Evolutionary conservation across 1,284 basidiomycete species (phyloP), one percentile per base, ranked within the genome.

Genomic region (Pseudozyma pruni): DNA sequence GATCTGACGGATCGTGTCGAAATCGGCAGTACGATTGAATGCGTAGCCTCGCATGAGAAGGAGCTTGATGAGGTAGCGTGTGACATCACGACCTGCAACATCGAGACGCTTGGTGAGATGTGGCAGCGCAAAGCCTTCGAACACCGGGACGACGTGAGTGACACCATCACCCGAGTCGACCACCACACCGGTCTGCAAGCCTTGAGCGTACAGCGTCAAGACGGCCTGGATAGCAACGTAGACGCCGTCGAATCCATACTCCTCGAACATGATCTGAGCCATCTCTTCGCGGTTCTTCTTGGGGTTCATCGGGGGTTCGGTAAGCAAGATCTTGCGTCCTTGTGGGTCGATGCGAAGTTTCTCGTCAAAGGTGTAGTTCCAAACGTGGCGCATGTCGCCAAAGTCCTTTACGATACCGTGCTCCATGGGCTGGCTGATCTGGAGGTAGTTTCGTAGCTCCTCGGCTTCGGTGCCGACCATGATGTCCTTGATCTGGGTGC

Each of bases 251-350:
- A 98, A 97, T 6, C 93, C 93, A 83, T 98, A 99, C 77, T 96
- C 91, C 85, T 99, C 96, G 82, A 98, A 98, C 95, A 99, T 98
- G 82, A 98, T 93, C 84, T 98, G 90, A 63, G 89, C 90, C 94
- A 98, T 98, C 81, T 88, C 87, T 84, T 94, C 90, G 76, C 96
- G 85, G 84, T 98, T 98, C 72, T 85, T 89, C 82, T 90, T 93
- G 4, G 96, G 96, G 85, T 98, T 98, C 95, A 98, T 98, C 38
- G 95, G 96, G n/a, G 96, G 96, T 83, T 99, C 96, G 1, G 96
- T 98, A 75, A 99, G 87, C 57, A 99, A 85, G 42, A 99, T 88
- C 85, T 98, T 98, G 74, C 89, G 87, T 1, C 93, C 96, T 42
- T 86, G 86, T 22, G 94, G 90, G 81, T 97, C 90, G 73, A 98